Evolutionary conservation across 495 filamentous ascomycete genomes (phyloP).

Genomic region (Talaromyces thailandensis): DNA sequence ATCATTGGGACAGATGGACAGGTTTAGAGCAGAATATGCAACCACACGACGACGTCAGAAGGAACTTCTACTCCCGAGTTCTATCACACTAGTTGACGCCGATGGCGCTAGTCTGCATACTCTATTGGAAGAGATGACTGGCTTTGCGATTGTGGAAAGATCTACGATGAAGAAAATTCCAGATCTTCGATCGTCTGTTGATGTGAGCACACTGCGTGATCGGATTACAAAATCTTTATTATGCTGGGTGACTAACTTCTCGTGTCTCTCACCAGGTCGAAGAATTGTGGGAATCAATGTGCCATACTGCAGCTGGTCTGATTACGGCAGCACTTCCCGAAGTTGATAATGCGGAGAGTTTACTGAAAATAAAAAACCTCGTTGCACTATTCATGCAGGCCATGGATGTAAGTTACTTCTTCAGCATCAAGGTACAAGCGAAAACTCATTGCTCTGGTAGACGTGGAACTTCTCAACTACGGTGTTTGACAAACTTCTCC

Average conservation of each 20-base stretch:
- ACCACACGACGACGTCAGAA: constrained; percentile 84
- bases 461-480: constrained; percentile 84
- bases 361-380: constrained; percentile 86
- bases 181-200: constrained; percentile 69
- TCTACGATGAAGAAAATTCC: constrained; percentile 82
- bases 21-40: constrained; percentile 83
- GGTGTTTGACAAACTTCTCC: constrained; percentile 68
- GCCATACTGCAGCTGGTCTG: constrained; percentile 70
- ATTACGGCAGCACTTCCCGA: constrained; percentile 67
- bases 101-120: constrained; percentile 74
- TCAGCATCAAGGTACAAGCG: not conserved
- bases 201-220: constrained; percentile 47
- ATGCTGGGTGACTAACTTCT: not conserved
- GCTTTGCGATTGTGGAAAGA: constrained; percentile 94
- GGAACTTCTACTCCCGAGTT: constrained; percentile 70
- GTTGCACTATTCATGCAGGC: constrained; percentile 94
- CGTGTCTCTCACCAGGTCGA: constrained; percentile 53
- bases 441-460: constrained; percentile 28
- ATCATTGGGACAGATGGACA: constrained; percentile 84
- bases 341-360: constrained; percentile 71
- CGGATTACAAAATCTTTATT: not conserved
- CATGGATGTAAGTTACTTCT: constrained; percentile 60
- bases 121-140: constrained; percentile 84
- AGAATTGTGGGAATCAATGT: constrained; percentile 98
- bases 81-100: constrained; percentile 60